Base-by-base conservation (phyloP, 2,329 filamentous ascomycete species). In the Xylaria sp. region DNA sequence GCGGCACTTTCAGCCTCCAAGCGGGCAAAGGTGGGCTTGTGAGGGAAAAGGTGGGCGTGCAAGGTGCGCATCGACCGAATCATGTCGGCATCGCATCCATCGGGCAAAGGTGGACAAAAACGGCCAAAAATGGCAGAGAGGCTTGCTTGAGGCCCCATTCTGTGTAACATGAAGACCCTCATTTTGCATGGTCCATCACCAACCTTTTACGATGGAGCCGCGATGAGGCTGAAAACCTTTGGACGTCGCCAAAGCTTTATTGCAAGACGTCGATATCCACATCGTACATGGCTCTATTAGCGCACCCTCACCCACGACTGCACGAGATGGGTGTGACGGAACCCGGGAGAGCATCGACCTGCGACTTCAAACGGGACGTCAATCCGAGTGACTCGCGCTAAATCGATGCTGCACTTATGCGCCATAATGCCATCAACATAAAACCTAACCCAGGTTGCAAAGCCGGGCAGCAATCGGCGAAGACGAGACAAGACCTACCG, bases 111-210 rank as follows among this genome's bases (percentile, higher is more conserved):
- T 52, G 63, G 55, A 59, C 63, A n/a, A 60, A 60, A 53, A 61
- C 11, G 59, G 58, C 31, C 63, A 21, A 60, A 60, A 53, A 61
- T 14, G 59, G 58, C 38, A 62, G 54, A 66, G 57, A 68, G 64
- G 64, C 65, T 66, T 67, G 63, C 54, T 61, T 37, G 46, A 68
- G 57, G 70, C 67, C 70, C 71, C 71, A 70, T 69, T 64, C 52
- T 70, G 70, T 72, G 71, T 73, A 73, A 73, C 71, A 59, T 50
- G 25, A 57, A 61, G 60, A 66, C 66, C 65, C 69, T 72, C 71
- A 70, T 69, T 64, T 68, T 67, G 63, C 66, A 70, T 66, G 68
- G 60, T 57, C 67, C 66, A 52, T 65, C 61, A 57, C 33, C 61
- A 66, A 68, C 67, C 61, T 65, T 65, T 67, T 65, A 61, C 66